A percentile compares a stretch with the other conserved stretches of the same genome.
Evolutionary conservation across 805 yeast genomes (phyloP).

Genomic region (Saccharomycopsis sp.): DNA sequence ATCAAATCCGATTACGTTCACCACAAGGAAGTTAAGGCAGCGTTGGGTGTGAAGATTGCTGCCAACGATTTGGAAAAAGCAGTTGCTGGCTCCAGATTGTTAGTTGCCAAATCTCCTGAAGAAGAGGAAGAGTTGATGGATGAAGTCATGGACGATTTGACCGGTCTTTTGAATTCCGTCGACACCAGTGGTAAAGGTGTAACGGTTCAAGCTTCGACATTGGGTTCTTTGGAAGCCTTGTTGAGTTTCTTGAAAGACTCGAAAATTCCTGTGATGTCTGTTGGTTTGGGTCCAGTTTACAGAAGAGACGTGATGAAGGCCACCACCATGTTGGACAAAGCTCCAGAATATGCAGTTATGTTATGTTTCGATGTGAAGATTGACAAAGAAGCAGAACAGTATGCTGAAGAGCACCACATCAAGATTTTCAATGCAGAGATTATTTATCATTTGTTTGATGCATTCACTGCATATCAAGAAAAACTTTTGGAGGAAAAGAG

Average conservation of each 20-base stretch:
- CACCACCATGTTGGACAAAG: conserved; percentile 91
- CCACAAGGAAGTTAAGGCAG: conserved; percentile 97
- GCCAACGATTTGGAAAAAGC: conserved; percentile 98
- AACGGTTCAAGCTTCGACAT: conserved; percentile 94
- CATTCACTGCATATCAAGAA: conserved; percentile 85
- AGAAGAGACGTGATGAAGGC: conserved; percentile 99
- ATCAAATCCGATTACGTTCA: conserved; percentile 94
- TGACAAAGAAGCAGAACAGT: conserved; percentile 97
- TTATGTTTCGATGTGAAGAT: conserved; percentile 95
- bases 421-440: conserved; percentile 92
- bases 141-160: conserved; percentile 96
- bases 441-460: conserved; percentile 93
- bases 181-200: conserved; percentile 96
- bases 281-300: conserved; percentile 95
- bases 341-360: conserved; percentile 95
- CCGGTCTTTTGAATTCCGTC: conserved; percentile 88
- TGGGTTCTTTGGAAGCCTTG: conserved; percentile 96
- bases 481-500: conserved; percentile 85
- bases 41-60: conserved; percentile 96
- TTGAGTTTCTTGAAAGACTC: conserved; percentile 93
- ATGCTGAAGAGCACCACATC: conserved; percentile 88
- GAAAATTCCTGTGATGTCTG: conserved; percentile 99
- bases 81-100: conserved; percentile 94
- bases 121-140: conserved; percentile 97
- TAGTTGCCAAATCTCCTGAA: conserved; percentile 93